Conservation (phyloP, 2,329 filamentous ascomycete species). For the Sporothrix curviconia region DNA sequence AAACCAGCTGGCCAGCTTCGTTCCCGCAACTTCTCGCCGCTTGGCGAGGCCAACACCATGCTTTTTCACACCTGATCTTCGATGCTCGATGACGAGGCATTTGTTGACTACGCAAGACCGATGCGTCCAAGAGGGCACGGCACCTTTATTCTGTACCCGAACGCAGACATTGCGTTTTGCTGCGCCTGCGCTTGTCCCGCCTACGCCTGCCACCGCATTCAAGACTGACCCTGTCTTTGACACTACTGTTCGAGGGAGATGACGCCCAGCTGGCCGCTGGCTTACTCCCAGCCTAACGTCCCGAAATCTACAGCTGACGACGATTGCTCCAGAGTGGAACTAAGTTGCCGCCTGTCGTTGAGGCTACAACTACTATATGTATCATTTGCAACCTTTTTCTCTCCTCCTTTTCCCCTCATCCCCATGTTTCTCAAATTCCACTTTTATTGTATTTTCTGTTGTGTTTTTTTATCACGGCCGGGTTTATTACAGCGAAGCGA, state of each 20-base stretch:
- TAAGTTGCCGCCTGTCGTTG: too few species aligned
- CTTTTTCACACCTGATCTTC: constrained; percentile 63
- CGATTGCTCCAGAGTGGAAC: too few species aligned
- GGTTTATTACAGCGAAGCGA: not conserved
- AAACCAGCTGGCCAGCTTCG: not conserved
- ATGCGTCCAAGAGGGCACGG: constrained; percentile 35
- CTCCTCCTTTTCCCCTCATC: not conserved
- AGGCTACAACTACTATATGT: too few species aligned
- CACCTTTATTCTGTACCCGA: constrained; percentile 62
- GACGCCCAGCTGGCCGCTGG: constrained; percentile 42
- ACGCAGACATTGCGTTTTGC: constrained; percentile 27
- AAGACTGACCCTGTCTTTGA: constrained; percentile 29
- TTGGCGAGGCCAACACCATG: constrained; percentile 61
- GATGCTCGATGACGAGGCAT: constrained; percentile 57
- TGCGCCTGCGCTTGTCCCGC: not conserved
- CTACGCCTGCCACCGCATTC: constrained; percentile 8
- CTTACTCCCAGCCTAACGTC: constrained; percentile 47
- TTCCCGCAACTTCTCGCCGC: constrained; percentile 51
- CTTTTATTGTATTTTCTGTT: not conserved
- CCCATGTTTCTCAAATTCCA: not conserved
- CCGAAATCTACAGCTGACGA: constrained; percentile 44
- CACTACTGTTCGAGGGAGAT: constrained; percentile 44
- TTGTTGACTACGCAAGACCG: constrained; percentile 46
- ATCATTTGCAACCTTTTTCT: too few species aligned
- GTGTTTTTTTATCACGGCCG: not conserved